A percentile compares a stretch with the other conserved stretches of the same genome.
These are phyloP conservation scores for Salicornia ramosissima DNA, from an alignment of 148 eudicot species.

Conservation along the genomic window DNA sequence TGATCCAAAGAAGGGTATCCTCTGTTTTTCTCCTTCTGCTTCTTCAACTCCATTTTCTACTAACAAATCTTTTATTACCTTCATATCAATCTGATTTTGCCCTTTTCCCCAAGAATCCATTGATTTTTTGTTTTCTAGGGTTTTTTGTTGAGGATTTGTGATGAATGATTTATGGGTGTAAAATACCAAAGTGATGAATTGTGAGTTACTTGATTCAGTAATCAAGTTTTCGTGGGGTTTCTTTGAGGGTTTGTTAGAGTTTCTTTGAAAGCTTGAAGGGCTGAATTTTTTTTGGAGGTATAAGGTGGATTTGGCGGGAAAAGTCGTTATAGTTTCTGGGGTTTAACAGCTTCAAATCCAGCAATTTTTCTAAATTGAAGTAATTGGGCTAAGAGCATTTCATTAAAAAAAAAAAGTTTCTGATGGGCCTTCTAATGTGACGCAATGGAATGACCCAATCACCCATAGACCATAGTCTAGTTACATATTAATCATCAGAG, in stretches of 20 bases:
- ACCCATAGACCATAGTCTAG: too few relatives aligned
- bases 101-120: conserved; percentile 28
- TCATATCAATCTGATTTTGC: conserved; percentile 34
- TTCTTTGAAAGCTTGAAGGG: too few relatives aligned
- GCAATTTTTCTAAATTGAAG: too few relatives aligned
- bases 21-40: conserved; percentile 30
- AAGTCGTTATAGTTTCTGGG: conserved; percentile 2
- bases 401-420: too few relatives aligned
- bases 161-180: not conserved
- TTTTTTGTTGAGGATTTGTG: not conserved
- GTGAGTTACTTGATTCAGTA: too few relatives aligned
- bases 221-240: too few relatives aligned
- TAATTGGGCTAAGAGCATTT: too few relatives aligned
- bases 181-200: not conserved
- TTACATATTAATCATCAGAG: too few relatives aligned
- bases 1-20: conserved; percentile 53
- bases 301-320: conserved; percentile 15
- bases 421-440: too few relatives aligned
- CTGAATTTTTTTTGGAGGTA: not conserved
- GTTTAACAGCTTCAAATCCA: not conserved
- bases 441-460: too few relatives aligned
- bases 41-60: conserved; percentile 8
- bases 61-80: conserved; percentile 1
- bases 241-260: conserved; percentile 10
- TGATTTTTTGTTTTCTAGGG: conserved; percentile 15